Percentiles rank a stretch among this genome's conserved stretches.
These are phyloP conservation scores for Neonectria coccinea DNA, from an alignment of 2,329 filamentous ascomycete species.

Conservation along the genomic window DNA sequence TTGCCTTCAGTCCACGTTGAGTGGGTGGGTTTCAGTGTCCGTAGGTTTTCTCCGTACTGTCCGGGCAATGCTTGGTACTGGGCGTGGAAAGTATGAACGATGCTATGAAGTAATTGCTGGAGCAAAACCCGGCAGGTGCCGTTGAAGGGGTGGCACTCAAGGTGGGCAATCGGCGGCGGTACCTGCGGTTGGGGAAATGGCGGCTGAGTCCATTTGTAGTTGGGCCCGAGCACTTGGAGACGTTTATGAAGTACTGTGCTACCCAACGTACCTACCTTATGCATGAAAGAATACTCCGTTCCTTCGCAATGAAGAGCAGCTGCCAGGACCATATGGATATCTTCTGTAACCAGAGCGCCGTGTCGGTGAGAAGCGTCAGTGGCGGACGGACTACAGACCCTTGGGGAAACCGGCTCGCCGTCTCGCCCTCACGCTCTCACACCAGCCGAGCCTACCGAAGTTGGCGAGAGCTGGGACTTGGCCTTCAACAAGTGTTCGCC, in stretches of 20 bases:
- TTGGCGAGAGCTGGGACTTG: constrained; percentile 11
- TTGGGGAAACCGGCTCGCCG: background rate
- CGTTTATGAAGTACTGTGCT: background rate
- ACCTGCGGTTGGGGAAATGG: constrained; percentile 12
- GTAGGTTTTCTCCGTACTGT: background rate
- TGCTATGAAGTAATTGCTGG: background rate
- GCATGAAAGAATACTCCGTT: no score
- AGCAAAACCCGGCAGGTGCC: constrained; percentile 19
- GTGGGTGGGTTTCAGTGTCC: background rate
- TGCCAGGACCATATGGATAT: background rate
- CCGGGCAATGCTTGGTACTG: background rate
- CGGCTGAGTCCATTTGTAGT: background rate
- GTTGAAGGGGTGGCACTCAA: constrained; percentile 17
- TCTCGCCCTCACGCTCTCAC: background rate
- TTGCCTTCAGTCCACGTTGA: background rate
- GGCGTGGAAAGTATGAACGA: background rate
- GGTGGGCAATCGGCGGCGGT: constrained; percentile 15
- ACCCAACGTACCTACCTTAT: no score
- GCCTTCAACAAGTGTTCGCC: background rate
- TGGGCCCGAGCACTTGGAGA: background rate
- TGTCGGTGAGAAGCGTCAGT: background rate
- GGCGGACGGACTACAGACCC: background rate
- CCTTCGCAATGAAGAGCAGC: background rate
- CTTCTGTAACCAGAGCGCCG: background rate
- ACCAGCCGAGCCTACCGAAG: constrained; percentile 18